These are phyloP conservation scores for Sequoiadendron giganteum DNA, from an alignment of 75 land plant species.

Conservation along the genomic window DNA sequence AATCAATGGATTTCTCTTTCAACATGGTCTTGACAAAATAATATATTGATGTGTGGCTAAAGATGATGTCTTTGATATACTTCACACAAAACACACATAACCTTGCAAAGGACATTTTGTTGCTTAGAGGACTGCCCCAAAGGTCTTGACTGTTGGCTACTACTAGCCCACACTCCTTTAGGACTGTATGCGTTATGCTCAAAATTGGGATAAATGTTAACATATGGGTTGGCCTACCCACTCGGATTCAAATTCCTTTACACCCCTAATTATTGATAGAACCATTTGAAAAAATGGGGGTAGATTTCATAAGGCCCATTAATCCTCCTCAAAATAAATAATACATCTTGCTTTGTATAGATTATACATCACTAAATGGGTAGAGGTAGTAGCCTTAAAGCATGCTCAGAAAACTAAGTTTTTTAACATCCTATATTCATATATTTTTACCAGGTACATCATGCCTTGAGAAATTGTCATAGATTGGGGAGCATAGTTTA, in stretches of 20 bases:
- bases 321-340: not conserved
- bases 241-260: not conserved
- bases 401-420: not conserved
- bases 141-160: not conserved
- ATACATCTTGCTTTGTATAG: not conserved
- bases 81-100: no score
- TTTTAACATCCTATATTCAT: not conserved
- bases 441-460: not conserved
- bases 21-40: no score
- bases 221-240: not conserved
- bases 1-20: no score
- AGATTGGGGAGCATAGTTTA: not conserved
- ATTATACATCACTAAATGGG: not conserved
- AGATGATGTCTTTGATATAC: no score
- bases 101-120: no score
- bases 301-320: not conserved
- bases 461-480: not conserved
- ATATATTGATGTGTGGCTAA: no score
- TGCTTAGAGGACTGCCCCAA: no score
- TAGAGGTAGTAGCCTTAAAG: not conserved
- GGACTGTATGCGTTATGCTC: not conserved
- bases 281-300: not conserved
- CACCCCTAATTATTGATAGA: not conserved
- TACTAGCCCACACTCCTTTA: not conserved
- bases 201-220: not conserved